These are phyloP conservation scores for Aspergillus aculeatus DNA, from an alignment of 2,329 filamentous ascomycete species.

Conservation along the genomic window DNA sequence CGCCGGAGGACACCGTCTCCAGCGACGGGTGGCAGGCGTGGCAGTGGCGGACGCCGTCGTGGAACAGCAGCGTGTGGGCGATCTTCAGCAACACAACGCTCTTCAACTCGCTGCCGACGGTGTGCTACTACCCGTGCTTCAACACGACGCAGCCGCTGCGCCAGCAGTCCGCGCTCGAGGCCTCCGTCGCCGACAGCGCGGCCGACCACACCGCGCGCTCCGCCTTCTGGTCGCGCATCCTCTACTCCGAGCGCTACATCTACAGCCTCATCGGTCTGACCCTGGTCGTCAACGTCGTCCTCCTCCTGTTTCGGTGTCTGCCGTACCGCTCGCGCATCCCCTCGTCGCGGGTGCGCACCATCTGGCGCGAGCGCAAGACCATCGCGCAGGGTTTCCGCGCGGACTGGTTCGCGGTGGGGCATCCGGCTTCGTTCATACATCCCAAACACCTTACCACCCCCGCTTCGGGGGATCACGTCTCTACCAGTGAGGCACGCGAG, in stretches of 20 bases:
- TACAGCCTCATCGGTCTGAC: conserved; percentile 29
- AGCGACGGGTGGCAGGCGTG: conserved; percentile 29
- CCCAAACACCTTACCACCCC: not conserved
- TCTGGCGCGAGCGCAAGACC: conserved; percentile 24
- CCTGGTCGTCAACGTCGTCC: conserved; percentile 25
- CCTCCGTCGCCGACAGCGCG: conserved; percentile 9
- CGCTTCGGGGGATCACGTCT: no score
- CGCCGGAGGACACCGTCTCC: conserved; percentile 10
- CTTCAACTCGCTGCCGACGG: conserved; percentile 23
- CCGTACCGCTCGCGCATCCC: conserved; percentile 27
- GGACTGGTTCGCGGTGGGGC: conserved; percentile 4
- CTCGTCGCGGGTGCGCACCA: conserved; percentile 21
- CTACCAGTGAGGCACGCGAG: no score
- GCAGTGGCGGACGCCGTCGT: conserved; percentile 24
- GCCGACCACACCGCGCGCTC: conserved; percentile 11
- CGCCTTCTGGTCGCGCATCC: conserved; percentile 16
- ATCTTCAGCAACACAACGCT: conserved; percentile 25
- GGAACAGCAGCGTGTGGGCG: conserved; percentile 32
- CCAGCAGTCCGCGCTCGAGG: conserved; percentile 20
- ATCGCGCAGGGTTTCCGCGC: conserved; percentile 22
- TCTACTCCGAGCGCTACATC: conserved; percentile 29
- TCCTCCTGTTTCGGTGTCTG: conserved; percentile 24
- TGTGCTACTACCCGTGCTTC: conserved; percentile 37
- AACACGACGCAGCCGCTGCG: conserved; percentile 30
- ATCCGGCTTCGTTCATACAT: not conserved